Conservation (phyloP, 345 rosid species). For the Melaleuca alternifolia region DNA sequence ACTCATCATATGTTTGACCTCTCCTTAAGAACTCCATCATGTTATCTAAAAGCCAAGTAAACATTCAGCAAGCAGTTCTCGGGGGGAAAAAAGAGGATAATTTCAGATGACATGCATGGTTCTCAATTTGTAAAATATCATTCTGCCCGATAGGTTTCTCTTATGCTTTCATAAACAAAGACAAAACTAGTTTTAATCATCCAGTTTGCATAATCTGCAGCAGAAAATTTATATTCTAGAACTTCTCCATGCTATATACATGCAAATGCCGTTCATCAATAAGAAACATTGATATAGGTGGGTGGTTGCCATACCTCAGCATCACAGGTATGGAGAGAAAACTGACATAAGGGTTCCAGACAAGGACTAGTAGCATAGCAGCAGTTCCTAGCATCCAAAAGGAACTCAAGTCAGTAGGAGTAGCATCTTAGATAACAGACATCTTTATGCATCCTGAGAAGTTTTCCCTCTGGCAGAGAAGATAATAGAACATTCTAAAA, state of each 20-base stretch:
- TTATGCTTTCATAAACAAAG: neutral
- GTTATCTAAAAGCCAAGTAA: neutral
- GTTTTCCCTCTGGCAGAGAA: neutral
- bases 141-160: neutral
- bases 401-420: neutral
- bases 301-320: slow-evolving; percentile 40
- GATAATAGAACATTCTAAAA: neutral
- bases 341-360: slow-evolving; percentile 57
- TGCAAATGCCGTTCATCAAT: neutral
- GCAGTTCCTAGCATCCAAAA: slow-evolving; percentile 52
- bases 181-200: neutral
- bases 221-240: neutral
- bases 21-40: neutral
- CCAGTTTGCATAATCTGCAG: neutral
- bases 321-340: slow-evolving; percentile 56
- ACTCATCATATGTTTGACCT: neutral
- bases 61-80: neutral
- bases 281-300: neutral
- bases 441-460: neutral
- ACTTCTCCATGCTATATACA: neutral
- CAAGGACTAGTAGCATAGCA: slow-evolving; percentile 78
- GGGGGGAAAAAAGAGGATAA: neutral
- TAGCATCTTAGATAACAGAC: neutral
- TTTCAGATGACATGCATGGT: neutral
- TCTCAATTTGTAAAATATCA: neutral